Percentiles rank a stretch among this genome's conserved stretches.
These are phyloP conservation scores for Thraustotheca clavata DNA, from an alignment of 352 stramenopile species.

Conservation along the genomic window DNA sequence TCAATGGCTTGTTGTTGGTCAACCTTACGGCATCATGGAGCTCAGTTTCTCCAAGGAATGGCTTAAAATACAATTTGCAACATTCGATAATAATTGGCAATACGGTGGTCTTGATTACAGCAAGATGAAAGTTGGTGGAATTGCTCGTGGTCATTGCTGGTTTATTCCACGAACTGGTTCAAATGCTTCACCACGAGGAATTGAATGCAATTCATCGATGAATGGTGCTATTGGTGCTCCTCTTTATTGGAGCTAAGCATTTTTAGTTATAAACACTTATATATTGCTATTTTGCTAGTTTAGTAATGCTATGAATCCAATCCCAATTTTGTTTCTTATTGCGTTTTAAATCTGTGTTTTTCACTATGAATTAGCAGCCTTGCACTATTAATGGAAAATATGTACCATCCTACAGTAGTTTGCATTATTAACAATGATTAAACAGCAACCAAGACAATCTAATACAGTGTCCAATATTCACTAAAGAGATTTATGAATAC, in stretches of 20 bases:
- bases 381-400: no score
- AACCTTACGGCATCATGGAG: constrained; percentile 81
- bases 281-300: no score
- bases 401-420: no score
- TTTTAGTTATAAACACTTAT: no score
- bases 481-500: no score
- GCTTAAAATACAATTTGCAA: constrained; percentile 76
- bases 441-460: no score
- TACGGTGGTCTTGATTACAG: constrained; percentile 61
- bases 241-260: neutral
- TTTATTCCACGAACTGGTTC: constrained; percentile 41
- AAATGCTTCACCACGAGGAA: constrained; percentile 23
- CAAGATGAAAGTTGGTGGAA: constrained; percentile 63
- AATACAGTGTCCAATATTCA: no score
- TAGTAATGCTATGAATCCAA: no score
- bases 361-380: no score
- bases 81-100: constrained; percentile 68
- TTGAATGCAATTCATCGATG: constrained; percentile 37
- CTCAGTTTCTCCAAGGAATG: constrained; percentile 82
- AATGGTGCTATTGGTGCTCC: constrained; percentile 14
- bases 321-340: no score
- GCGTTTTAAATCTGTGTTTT: no score
- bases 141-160: constrained; percentile 80
- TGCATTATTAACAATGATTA: no score
- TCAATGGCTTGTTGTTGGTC: constrained; percentile 63